Base-by-base conservation (phyloP, 257 asterid species). In the Nicotiana knightiana region DNA sequence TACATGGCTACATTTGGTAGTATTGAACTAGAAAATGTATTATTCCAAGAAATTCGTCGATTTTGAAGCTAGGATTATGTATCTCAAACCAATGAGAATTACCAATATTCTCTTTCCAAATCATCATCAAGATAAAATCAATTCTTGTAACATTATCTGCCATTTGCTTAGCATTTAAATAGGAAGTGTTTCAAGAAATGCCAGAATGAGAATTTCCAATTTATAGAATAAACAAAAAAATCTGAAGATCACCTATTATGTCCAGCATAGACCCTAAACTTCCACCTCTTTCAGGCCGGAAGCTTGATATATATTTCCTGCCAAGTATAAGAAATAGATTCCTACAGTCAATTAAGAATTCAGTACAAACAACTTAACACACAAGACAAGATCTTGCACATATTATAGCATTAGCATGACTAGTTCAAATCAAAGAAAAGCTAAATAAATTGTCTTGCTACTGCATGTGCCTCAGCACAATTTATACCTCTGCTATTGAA, bases 281-380 rank as follows among this genome's bases (percentile, higher is more conserved):
- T 84, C 97, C 97, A 85, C 84, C 82, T 85, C 95, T 90, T 84
- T 88, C 90, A 75, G 91, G 75, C 86, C 95, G 86, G 86, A 93
- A 92, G 91, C 97, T 92, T 76, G 95, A 92, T 62, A 86, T 70
- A 77, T 87, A 93, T 85, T 83, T 91, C 94, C 94, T 91, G 93
- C 77, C 86, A 76, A 87, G 82, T 76, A 17, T 64, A 51, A 26
- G 55, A 21, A 37, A 53, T 61, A 64, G 73, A 32, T 46, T 46
- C 59, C 59, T 46, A 66, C 33, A 37, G 55, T 35, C 67, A 43
- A 59, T 35, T 33, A 13, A 11, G 46, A 43, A 28, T 53, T 67
- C 67, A 67, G 55, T 68, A 82, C 65, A 82, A 68, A 53, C 46
- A 80, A 80, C 24, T 80, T 46, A 65, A 9, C 18, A 26, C 4